Conservation (phyloP, 768 basidiomycete genomes). For the Psilocybe sp. region DNA sequence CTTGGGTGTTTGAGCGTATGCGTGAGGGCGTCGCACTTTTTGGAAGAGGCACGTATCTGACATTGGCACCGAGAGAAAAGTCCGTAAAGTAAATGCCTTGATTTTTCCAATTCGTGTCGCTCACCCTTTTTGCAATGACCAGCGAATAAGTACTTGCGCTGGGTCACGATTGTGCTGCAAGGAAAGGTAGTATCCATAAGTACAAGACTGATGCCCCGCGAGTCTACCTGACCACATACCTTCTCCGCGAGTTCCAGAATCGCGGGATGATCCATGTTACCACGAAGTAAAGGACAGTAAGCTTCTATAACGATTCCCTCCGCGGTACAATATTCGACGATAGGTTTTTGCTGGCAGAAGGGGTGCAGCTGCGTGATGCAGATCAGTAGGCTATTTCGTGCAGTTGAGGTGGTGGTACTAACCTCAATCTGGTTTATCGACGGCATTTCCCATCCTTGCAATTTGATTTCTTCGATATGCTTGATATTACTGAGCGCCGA, state of each 20-base stretch:
- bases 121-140: slow-evolving; percentile 85
- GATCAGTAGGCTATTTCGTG: neutral
- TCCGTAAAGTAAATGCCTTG: neutral
- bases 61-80: neutral
- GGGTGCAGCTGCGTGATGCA: slow-evolving; percentile 62
- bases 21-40: slow-evolving; percentile 73
- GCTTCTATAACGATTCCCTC: slow-evolving; percentile 67
- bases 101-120: slow-evolving; percentile 17
- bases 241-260: slow-evolving; percentile 56
- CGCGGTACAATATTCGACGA: slow-evolving; percentile 69
- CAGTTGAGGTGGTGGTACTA: neutral
- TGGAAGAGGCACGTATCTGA: slow-evolving; percentile 77
- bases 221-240: slow-evolving; percentile 30
- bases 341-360: slow-evolving; percentile 75
- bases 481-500: slow-evolving; percentile 31
- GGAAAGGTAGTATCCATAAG: neutral
- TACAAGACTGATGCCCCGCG: neutral
- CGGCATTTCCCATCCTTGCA: slow-evolving; percentile 61
- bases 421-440: slow-evolving; percentile 84
- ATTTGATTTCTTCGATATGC: slow-evolving; percentile 73
- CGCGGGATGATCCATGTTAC: slow-evolving; percentile 50
- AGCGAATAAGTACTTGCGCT: slow-evolving; percentile 83
- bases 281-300: slow-evolving; percentile 74
- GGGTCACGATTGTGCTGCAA: slow-evolving; percentile 54
- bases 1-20: slow-evolving; percentile 67